A percentile compares a stretch with the other conserved stretches of the same genome.
These are phyloP conservation scores for Trifolium fragiferum DNA, from an alignment of 306 rosid species.

Conservation along the genomic window DNA sequence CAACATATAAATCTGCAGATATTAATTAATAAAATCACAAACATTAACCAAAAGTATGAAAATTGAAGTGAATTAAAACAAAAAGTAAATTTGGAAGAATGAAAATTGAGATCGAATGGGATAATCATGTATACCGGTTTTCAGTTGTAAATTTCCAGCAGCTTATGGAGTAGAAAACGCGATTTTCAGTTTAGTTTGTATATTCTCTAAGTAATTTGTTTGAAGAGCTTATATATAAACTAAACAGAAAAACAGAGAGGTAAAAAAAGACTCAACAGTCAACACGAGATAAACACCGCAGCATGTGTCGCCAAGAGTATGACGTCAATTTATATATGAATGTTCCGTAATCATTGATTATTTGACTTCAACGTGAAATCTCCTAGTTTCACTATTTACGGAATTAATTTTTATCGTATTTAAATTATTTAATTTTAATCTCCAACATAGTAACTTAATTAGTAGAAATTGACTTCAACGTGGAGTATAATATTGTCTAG, in stretches of 20 bases:
- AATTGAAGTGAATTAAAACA: neutral
- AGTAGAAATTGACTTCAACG: too few relatives aligned
- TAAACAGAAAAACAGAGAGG: conserved; percentile 9
- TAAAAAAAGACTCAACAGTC: neutral
- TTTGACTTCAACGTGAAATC: too few relatives aligned
- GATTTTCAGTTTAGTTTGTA: neutral
- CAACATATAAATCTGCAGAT: conserved; percentile 14
- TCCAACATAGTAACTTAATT: too few relatives aligned
- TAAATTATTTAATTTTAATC: too few relatives aligned
- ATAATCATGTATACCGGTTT: conserved; percentile 1
- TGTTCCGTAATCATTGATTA: too few relatives aligned
- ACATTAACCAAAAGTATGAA: neutral
- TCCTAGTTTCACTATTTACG: too few relatives aligned
- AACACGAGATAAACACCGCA: neutral
- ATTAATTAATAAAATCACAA: conserved; percentile 10
- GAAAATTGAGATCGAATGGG: conserved; percentile 24
- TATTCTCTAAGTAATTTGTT: neutral
- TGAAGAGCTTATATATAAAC: neutral
- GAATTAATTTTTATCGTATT: too few relatives aligned
- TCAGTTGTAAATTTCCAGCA: conserved; percentile 14
- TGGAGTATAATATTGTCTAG: too few relatives aligned
- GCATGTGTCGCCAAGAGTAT: neutral
- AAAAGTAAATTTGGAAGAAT: neutral
- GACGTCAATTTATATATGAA: too few relatives aligned
- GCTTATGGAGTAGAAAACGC: conserved; percentile 22